Percentiles rank a stretch among this genome's conserved stretches.
Evolutionary conservation across 2,329 filamentous ascomycete genomes (phyloP).

Genomic region (Raffaelea deltoideospora): DNA sequence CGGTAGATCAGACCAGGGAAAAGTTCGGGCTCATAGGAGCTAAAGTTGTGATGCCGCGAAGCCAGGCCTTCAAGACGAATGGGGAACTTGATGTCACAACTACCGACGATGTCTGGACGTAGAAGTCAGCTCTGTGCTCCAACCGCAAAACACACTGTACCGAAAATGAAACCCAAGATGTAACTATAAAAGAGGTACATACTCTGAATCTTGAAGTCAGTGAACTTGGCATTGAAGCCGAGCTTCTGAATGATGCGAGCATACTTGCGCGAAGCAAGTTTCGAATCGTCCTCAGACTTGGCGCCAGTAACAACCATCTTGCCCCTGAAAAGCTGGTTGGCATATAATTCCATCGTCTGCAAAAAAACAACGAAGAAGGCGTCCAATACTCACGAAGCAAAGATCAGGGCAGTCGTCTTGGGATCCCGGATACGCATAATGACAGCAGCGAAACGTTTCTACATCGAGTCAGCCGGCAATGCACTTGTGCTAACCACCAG

Average conservation of each 20-base stretch:
- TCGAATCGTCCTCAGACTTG: conserved; percentile 95
- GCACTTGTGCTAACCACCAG: too few species aligned
- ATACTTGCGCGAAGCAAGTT: conserved; percentile 93
- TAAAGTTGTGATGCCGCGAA: conserved; percentile 98
- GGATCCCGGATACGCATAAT: conserved; percentile 99
- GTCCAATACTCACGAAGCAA: conserved; percentile 35
- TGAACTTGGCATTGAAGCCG: conserved; percentile 98
- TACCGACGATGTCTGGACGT: conserved; percentile 66
- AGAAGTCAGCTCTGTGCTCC: background rate
- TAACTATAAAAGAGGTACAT: background rate
- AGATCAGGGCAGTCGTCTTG: conserved; percentile 96
- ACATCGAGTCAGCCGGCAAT: too few species aligned
- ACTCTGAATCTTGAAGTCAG: conserved; percentile 97
- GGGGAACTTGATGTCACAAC: conserved; percentile 98
- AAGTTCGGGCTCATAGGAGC: conserved; percentile 93
- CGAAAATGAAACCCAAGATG: too few species aligned
- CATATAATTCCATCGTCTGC: background rate
- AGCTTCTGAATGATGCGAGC: conserved; percentile 99
- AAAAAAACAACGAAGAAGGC: background rate
- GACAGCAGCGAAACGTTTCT: conserved; percentile 89
- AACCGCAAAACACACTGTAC: background rate
- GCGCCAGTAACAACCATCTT: conserved; percentile 99
- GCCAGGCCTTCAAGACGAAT: conserved; percentile 93
- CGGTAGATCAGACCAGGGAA: conserved; percentile 99
- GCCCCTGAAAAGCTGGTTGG: conserved; percentile 38